A percentile compares a stretch with the other conserved stretches of the same genome.
These are phyloP conservation scores for Aspergillus diversus DNA, from an alignment of 495 filamentous ascomycete species.

Conservation along the genomic window DNA sequence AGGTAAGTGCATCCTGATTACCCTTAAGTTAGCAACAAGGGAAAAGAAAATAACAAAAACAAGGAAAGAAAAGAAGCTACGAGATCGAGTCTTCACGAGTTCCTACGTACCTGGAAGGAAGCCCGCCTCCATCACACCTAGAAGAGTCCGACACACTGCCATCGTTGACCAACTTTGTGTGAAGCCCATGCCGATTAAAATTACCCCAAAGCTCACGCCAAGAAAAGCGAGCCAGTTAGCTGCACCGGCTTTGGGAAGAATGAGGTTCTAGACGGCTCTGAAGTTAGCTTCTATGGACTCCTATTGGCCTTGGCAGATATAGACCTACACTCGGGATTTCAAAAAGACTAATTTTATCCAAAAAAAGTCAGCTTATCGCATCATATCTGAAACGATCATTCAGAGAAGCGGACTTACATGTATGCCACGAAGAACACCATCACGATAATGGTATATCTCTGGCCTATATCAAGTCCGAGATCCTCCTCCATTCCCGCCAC, in stretches of 20 bases:
- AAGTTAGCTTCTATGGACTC: background rate
- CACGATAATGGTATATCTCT: slow-evolving; percentile 24
- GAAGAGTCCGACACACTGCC: slow-evolving; percentile 16
- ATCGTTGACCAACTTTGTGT: slow-evolving; percentile 18
- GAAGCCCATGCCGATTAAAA: slow-evolving; percentile 25
- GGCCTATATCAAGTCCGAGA: slow-evolving; percentile 18
- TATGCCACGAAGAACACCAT: slow-evolving; percentile 27
- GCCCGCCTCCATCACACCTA: slow-evolving; percentile 22
- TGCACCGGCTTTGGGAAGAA: slow-evolving; percentile 22
- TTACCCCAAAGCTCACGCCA: slow-evolving; percentile 19
- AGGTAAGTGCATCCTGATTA: slow-evolving; percentile 21
- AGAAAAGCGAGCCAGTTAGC: slow-evolving; percentile 25
- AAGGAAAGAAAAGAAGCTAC: too few species aligned
- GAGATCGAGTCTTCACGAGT: background rate
- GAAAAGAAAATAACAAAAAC: too few species aligned
- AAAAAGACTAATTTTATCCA: slow-evolving; percentile 7
- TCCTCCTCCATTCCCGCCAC: slow-evolving; percentile 26
- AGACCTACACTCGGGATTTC: slow-evolving; percentile 24
- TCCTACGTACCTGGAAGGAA: slow-evolving; percentile 20
- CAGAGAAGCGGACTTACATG: slow-evolving; percentile 11
- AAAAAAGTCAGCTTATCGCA: background rate
- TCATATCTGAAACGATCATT: background rate
- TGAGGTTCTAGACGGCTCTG: slow-evolving; percentile 14
- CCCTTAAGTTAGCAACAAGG: too few species aligned
- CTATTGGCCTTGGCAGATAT: background rate